Evolutionary conservation across 140 eudicot genomes (phyloP), one percentile per base, ranked within the genome.

Genomic region (Senecio squalidus): DNA sequence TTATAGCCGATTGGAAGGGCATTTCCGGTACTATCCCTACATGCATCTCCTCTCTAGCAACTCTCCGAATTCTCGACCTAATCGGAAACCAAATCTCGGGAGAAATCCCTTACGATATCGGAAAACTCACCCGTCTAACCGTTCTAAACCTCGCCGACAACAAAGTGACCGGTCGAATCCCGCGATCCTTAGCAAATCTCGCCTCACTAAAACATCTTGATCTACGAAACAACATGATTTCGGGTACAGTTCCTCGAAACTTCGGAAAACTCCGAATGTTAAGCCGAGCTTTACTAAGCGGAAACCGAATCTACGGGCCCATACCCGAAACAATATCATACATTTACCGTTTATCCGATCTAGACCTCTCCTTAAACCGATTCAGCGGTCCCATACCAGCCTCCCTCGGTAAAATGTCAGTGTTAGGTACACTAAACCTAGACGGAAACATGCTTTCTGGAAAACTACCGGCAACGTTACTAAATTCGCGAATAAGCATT

Each of bases 1-100:
- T 67, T 16, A 62, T 90, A 20, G 95, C 97, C 0, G 97, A 90
- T 21, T 90, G 95, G 97, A 90, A 90, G 73, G 95, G 95, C 31
- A 86, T 90, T 66, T 63, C 97, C 2, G 97, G 97, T 3, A 29
- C 67, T 5, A 86, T 86, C 24, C 97, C 97, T 14, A 25, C 76
- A 0, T 90, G 95, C 48, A 74, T 90, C 21, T 58, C 84, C 0
- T 51, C 75, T 1, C 65, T 86, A 16, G 76, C 80, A 2, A 71
- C 63, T 26, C 85, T 91, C 15, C 83, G 98, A 0, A 67, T 74
- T 51, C 75, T 91, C 9, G 95, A 91, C 68, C 49, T 91, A 20
- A 62, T 91, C 34, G 98, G 98, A 6, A 91, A 86, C 82, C 58
- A 74, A 58, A 71, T 91, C 74, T 22, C 91, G 39, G 98, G 98